Conservation (phyloP, 2,329 filamentous ascomycete genomes). For the Venturia carpophila region DNA sequence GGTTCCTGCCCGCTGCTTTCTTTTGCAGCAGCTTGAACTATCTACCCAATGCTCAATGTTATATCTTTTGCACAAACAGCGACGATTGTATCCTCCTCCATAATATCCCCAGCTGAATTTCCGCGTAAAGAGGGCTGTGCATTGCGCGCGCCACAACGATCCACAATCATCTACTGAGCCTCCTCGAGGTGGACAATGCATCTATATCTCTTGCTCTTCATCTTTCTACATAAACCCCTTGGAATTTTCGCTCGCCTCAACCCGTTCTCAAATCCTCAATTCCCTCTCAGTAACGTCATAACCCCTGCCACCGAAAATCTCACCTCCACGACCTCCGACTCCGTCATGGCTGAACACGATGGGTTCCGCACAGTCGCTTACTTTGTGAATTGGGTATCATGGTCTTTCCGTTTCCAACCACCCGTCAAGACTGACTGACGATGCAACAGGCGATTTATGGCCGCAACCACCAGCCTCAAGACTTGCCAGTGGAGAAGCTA, state of each 20-base stretch:
- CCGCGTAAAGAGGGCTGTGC: background rate
- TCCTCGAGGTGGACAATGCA: background rate
- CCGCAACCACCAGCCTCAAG: constrained; percentile 75
- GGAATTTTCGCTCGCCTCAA: background rate
- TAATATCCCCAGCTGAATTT: background rate
- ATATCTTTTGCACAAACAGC: no score
- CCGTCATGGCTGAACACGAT: constrained; percentile 9
- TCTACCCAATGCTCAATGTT: background rate
- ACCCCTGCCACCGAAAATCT: background rate
- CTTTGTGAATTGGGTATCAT: constrained; percentile 17
- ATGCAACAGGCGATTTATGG: constrained; percentile 65
- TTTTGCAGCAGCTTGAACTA: background rate
- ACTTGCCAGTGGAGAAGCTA: constrained; percentile 70
- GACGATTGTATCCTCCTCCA: background rate
- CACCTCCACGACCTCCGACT: background rate
- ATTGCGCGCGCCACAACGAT: background rate
- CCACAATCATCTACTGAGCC: background rate
- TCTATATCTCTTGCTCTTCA: background rate
- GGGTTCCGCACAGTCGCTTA: constrained; percentile 16
- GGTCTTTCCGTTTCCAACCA: no score
- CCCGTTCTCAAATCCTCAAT: background rate
- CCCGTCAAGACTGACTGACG: background rate
- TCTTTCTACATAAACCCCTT: background rate
- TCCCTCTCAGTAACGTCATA: background rate
- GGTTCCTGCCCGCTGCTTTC: background rate